A percentile compares a stretch with the other conserved stretches of the same genome.
Evolutionary conservation across 208 protist species (phyloP).

Genomic region (Trypanosoma cruzi): DNA sequence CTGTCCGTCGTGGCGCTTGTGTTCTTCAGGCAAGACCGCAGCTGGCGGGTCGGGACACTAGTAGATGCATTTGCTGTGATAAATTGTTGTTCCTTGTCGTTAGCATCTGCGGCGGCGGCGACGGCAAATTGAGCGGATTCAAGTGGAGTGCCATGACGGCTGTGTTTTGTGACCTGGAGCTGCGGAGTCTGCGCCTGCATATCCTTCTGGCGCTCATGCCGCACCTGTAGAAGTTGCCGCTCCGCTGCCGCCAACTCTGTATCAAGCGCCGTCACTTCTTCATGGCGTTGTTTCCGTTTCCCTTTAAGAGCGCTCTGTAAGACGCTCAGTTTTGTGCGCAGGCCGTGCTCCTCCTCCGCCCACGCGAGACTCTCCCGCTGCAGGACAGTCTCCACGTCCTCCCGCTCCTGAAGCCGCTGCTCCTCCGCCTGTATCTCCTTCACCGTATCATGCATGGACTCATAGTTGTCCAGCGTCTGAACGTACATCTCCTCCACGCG

Average conservation of each 20-base stretch:
- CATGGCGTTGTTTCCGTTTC: slow-evolving; percentile 43
- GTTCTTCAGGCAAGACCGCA: slow-evolving; percentile 61
- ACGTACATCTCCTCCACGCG: slow-evolving; percentile 70
- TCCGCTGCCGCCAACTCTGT: slow-evolving; percentile 55
- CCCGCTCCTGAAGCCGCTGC: slow-evolving; percentile 49
- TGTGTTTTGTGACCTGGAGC: neutral
- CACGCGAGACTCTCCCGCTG: slow-evolving; percentile 71
- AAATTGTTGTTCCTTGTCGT: slow-evolving; percentile 42
- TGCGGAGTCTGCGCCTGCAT: slow-evolving; percentile 26
- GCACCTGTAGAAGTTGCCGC: slow-evolving; percentile 43
- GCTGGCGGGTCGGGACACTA: slow-evolving; percentile 37
- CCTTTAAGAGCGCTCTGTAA: slow-evolving; percentile 56
- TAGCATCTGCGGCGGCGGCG: slow-evolving; percentile 12
- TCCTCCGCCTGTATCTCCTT: slow-evolving; percentile 80
- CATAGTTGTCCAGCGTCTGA: slow-evolving; percentile 83
- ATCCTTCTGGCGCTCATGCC: slow-evolving; percentile 48
- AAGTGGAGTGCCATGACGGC: slow-evolving; percentile 5
- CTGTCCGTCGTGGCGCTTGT: neutral
- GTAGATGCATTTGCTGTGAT: slow-evolving; percentile 40
- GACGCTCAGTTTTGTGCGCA: slow-evolving; percentile 54
- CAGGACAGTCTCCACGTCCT: slow-evolving; percentile 66
- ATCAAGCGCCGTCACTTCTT: slow-evolving; percentile 62
- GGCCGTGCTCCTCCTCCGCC: slow-evolving; percentile 83
- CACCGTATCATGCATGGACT: slow-evolving; percentile 76
- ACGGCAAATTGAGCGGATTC: neutral